A percentile compares a stretch with the other conserved stretches of the same genome.
phyloP scores from a whole-genome alignment of 257 asterid genomes.

The Solanum sejunctum region DNA sequence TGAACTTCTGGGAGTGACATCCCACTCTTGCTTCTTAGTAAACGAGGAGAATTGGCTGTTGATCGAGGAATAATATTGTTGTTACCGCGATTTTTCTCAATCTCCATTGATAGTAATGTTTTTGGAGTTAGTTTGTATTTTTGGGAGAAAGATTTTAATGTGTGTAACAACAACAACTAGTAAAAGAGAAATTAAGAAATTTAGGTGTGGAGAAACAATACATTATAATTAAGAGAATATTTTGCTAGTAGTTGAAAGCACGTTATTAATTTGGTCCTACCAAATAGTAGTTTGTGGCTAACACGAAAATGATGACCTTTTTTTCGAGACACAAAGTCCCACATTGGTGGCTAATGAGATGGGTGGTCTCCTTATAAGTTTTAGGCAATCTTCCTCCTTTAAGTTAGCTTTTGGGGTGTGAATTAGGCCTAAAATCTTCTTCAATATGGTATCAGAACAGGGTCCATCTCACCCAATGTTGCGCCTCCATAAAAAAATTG shows the following conservation, averaged over 20 bases:
- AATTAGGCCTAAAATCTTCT: too few relatives aligned
- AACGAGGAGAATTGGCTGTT: not conserved
- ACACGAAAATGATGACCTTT: conserved; percentile 2
- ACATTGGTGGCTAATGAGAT: too few relatives aligned
- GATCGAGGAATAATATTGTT: not conserved
- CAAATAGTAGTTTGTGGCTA: not conserved
- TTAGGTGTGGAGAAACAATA: not conserved
- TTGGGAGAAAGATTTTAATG: not conserved
- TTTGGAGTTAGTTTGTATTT: not conserved
- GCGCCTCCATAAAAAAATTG: too few relatives aligned
- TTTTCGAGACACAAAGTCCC: too few relatives aligned
- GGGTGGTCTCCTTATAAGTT: too few relatives aligned
- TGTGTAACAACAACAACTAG: not conserved
- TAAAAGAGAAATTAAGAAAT: not conserved
- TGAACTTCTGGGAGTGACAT: not conserved
- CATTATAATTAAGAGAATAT: not conserved
- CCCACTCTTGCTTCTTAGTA: conserved; percentile 10
- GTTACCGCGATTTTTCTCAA: not conserved
- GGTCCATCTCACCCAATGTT: too few relatives aligned
- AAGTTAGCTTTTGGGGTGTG: too few relatives aligned
- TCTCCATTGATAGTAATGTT: not conserved
- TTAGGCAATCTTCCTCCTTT: too few relatives aligned
- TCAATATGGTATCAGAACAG: too few relatives aligned
- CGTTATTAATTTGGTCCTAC: conserved; percentile 1
- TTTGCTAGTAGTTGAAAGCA: conserved; percentile 6